These are phyloP conservation scores for Zoysia pacifica DNA, from an alignment of 176 grass and related monocot species.

Conservation along the genomic window DNA sequence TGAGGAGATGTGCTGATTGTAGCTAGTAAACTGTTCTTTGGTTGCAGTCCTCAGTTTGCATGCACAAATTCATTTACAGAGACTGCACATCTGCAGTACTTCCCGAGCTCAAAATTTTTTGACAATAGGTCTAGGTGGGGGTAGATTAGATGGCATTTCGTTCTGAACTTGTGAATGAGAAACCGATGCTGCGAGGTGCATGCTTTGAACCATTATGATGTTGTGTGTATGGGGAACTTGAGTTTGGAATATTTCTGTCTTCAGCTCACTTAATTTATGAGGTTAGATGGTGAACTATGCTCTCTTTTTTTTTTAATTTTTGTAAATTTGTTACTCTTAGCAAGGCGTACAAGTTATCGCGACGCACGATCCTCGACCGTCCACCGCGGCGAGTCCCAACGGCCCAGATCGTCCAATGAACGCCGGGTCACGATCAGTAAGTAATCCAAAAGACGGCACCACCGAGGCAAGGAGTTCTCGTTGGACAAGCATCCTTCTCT, in stretches of 20 bases:
- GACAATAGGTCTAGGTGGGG: conserved; percentile 18
- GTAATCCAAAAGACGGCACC: too few relatives aligned
- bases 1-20: not conserved
- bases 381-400: not conserved
- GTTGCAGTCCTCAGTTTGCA: not conserved
- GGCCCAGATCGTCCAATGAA: not conserved
- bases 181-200: not conserved
- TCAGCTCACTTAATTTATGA: too few relatives aligned
- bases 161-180: not conserved
- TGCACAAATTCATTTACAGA: not conserved
- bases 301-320: too few relatives aligned
- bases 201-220: too few relatives aligned
- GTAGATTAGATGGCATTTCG: not conserved
- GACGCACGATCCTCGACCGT: not conserved
- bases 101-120: conserved; percentile 8
- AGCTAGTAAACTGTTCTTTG: not conserved
- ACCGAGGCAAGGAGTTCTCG: too few relatives aligned
- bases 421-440: too few relatives aligned
- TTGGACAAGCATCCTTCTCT: too few relatives aligned
- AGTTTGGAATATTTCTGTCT: too few relatives aligned
- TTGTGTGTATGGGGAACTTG: too few relatives aligned
- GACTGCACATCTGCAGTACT: not conserved
- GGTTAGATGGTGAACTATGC: too few relatives aligned
- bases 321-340: not conserved
- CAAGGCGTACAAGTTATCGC: not conserved